Evolutionary conservation across 768 basidiomycete species (phyloP).

Genomic region (Suillus subalutaceus): DNA sequence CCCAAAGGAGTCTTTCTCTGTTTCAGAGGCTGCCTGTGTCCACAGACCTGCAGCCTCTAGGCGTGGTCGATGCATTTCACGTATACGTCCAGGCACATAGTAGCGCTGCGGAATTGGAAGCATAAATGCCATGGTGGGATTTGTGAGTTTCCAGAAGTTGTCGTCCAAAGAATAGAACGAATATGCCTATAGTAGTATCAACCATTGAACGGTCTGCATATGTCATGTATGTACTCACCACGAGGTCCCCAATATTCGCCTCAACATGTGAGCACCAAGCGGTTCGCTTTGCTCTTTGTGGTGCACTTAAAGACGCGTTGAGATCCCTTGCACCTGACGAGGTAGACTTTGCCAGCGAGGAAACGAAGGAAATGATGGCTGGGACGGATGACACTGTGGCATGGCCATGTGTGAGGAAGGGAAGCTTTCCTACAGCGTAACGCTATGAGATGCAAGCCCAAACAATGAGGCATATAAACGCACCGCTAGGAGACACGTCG

Average conservation of each 20-base stretch:
- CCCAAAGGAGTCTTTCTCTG: constrained; percentile 43
- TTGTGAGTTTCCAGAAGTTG: constrained; percentile 65
- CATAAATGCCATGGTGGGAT: constrained; percentile 54
- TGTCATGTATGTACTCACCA: constrained; percentile 49
- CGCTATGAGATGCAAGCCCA: background rate
- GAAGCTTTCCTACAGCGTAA: constrained; percentile 60
- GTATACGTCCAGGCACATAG: constrained; percentile 68
- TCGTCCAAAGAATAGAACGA: constrained; percentile 56
- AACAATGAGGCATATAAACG: constrained; percentile 26
- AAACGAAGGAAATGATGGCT: constrained; percentile 68
- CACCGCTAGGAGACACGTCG: constrained; percentile 74
- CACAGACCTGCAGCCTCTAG: constrained; percentile 69
- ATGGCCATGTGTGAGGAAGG: constrained; percentile 65
- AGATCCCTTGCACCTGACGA: constrained; percentile 42
- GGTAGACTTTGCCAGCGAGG: constrained; percentile 44
- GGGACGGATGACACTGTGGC: constrained; percentile 52
- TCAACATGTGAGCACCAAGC: constrained; percentile 73
- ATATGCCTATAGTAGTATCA: constrained; percentile 53
- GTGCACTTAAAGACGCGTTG: constrained; percentile 48
- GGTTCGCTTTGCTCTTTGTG: constrained; percentile 53
- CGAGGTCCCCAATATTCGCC: constrained; percentile 65
- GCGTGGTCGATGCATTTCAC: constrained; percentile 55
- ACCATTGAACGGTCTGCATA: constrained; percentile 11
- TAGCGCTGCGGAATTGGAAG: constrained; percentile 73
- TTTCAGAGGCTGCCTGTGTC: constrained; percentile 43